Evolutionary conservation across 306 rosid species (phyloP), one percentile per base, ranked within the genome.

Genomic region (Echinosophora koreensis): DNA sequence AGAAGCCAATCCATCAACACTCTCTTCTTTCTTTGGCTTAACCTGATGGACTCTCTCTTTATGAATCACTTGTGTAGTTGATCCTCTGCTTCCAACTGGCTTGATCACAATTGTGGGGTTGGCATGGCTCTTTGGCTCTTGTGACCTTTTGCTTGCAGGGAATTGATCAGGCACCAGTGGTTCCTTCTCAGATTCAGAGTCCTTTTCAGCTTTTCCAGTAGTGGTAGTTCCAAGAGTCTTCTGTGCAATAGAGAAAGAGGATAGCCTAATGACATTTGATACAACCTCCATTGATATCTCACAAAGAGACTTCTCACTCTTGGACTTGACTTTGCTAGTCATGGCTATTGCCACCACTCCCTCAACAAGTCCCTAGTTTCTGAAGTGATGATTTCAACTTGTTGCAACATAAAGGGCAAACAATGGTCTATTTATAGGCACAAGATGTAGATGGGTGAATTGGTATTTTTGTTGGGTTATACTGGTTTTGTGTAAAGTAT

Each of bases 231-330:
- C 87, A 22, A 84, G 80, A 44, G 78, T 78, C 55, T 13, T 75
- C 4, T 76, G 73, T 2, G 88, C 82, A 55, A 90, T 78, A 12
- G 90, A 81, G 47, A 85, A 59, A 67, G 97, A 83, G 1, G 95
- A 92, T 8, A 87, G 55, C 86, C 84, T 90, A 15, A 95, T 81
- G 41, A 90, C 30, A 77, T 89, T 95, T 41, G 92, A 83, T 56
- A 89, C 88, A 50, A 88, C 78, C 32, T 74, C 37, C 90, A 90
- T 90, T 3, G 97, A 86, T 57, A 87, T 83, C 88, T 90, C 94
- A 62, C 92, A 95, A 0, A 92, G 84, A 52, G 88, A 83, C 35
- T 57, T 65, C n/a, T 61, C 80, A 65, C 28, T 82, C 77, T 87
- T 80, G 54, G 84, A 79, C 46, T 67, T 77, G 70, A 22, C 80